A percentile compares a stretch with the other conserved stretches of the same genome.
Evolutionary conservation across 495 filamentous ascomycete species (phyloP).

Genomic region (Tuber umbilicatum): DNA sequence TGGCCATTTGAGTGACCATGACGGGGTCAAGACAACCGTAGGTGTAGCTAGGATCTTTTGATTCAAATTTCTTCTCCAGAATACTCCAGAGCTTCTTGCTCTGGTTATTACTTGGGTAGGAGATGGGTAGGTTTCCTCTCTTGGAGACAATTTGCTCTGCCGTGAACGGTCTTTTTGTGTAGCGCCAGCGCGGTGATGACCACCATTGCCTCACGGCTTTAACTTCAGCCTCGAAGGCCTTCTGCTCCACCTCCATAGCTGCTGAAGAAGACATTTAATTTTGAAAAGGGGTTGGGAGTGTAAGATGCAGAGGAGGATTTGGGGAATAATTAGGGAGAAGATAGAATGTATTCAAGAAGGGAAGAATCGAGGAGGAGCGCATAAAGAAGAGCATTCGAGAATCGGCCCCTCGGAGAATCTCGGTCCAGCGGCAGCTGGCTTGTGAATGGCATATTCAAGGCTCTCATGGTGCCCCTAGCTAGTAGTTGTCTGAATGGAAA

Average conservation of each 20-base stretch:
- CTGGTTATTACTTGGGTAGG: conserved; percentile 81
- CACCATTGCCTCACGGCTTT: conserved; percentile 88
- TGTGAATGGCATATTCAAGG: conserved; percentile 21
- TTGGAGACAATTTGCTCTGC: conserved; percentile 96
- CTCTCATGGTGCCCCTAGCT: not conserved
- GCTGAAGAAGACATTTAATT: conserved; percentile 24
- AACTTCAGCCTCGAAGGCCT: conserved; percentile 71
- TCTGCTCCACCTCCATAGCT: conserved; percentile 68
- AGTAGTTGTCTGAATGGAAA: not conserved
- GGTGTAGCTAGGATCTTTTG: conserved; percentile 77
- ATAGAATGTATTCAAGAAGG: conserved; percentile 16
- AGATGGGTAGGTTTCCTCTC: conserved; percentile 81
- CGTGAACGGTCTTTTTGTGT: conserved; percentile 87
- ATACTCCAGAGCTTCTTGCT: conserved; percentile 93
- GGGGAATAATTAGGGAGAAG: conserved; percentile 7
- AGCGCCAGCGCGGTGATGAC: conserved; percentile 81
- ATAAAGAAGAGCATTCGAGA: conserved; percentile 33
- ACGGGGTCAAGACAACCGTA: conserved; percentile 97
- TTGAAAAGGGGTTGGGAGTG: not conserved
- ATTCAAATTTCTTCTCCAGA: conserved; percentile 75
- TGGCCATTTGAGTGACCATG: conserved; percentile 98
- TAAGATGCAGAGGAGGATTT: not conserved
- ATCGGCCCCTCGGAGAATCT: conserved; percentile 39
- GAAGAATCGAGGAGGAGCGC: conserved; percentile 21
- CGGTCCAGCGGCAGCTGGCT: conserved; percentile 30